Evolutionary conservation across 2,329 filamentous ascomycete species (phyloP), one percentile per base, ranked within the genome.

Genomic region (Aurifilum marmelostoma): DNA sequence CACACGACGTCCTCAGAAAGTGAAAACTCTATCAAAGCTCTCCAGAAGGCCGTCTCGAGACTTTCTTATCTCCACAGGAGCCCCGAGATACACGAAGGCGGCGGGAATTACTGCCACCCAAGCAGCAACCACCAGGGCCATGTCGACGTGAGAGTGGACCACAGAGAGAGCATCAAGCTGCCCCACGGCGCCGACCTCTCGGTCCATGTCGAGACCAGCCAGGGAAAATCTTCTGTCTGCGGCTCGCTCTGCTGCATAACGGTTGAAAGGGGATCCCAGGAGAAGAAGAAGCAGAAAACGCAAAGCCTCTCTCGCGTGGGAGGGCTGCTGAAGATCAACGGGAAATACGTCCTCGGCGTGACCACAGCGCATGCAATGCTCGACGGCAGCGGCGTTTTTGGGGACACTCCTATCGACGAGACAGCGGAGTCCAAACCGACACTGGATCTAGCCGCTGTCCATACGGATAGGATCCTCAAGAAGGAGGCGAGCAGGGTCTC

Each of bases 291-390:
- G 29, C 4, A 34, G 34, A 34, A 34, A 34, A 54, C 32, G 24
- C 68, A 67, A 18, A 39, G 65, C 18, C 64, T 69, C 11, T 69
- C 65, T 29, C 68, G 68, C 32, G 37, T 69, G 21, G 68, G 68
- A 54, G 68, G 68, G 18, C 65, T 69, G 27, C 68, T 69, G 37
- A 69, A 64, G 50, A 54, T 69, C 68, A 69, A 69, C 65, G 68
- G 65, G 9, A 64, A 64, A 29, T 69, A 69, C 27, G 58, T 69
- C 21, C 68, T 69, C 14, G 68, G 68, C 32, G 60, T 69, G 27
- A 50, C 68, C 11, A 67, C 65, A 3, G 68, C 68, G 60, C 68
- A 69, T 60, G 64, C 65, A 16, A 69, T 69, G 68, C 68, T 69
- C 0, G 65, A 69, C 65, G 43, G 65, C 43, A 67, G 68, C 52